Evolutionary conservation across 257 asterid genomes (phyloP), one percentile per base, ranked within the genome.

Genomic region (Scutellaria minor): DNA sequence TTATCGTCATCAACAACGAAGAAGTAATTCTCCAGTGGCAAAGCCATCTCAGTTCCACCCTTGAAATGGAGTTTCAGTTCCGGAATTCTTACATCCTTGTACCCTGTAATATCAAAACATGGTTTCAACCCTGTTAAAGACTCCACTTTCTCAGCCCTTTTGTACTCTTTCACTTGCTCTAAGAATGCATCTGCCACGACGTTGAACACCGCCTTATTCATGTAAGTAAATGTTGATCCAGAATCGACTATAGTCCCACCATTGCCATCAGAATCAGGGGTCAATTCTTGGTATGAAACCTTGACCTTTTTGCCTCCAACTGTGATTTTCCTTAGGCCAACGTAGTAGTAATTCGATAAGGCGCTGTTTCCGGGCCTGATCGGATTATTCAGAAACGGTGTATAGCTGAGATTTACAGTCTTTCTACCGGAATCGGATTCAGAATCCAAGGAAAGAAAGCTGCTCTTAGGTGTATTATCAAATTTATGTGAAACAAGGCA

Each of bases 171-270:
- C 70, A 89, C 90, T 55, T 87, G 86, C 51, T 77, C 77, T 0
- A 76, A 66, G 54, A 93, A 83, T 1, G 88, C 90, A 57, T 76
- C 40, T 0, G 73, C 15, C 9, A 90, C 87, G 3, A 56, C 71
- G 15, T 78, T 66, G n/a, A 83, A 85, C 18, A 89, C 73, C 0
- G 70, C 82, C 64, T 73, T 67, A 7, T 66, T 85, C 88, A 87
- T 79, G 79, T 77, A 89, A 1, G 96, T 88, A 39, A 86, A 87
- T 0, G 96, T 89, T 5, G 98, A 76, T 5, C 98, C 98, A 0
- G 98, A 93, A 79, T 93, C 98, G 0, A 93, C 95, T 10, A 93
- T 87, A 0, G 98, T 82, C 78, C 98, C 97, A 2, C 96, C 92
- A 47, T 87, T 85, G 15, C 97, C 98, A 14, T 72, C 66, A 0